Conservation (phyloP, 768 basidiomycete species). For the Podaxis carcinomalis region DNA sequence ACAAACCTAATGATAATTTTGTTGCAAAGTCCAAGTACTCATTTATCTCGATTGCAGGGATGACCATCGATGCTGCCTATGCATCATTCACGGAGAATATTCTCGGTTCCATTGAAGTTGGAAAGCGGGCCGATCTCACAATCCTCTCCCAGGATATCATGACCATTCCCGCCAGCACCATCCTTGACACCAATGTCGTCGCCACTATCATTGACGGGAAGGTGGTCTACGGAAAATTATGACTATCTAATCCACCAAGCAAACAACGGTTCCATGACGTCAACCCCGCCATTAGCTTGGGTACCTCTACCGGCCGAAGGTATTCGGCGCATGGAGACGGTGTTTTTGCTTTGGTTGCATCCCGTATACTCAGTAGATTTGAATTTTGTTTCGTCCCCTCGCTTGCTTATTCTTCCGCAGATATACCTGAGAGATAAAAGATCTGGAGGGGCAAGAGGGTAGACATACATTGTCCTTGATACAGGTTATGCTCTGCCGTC, state of each 20-base stretch:
- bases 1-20: not conserved
- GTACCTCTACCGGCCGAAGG: not conserved
- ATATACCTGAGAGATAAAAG: not conserved
- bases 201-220: slow-evolving; percentile 79
- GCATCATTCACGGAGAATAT: slow-evolving; percentile 75
- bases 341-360: not conserved
- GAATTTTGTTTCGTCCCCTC: not conserved
- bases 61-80: slow-evolving; percentile 86
- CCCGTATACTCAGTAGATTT: not conserved
- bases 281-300: not conserved
- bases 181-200: slow-evolving; percentile 64
- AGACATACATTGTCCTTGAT: not conserved
- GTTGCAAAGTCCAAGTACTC: not conserved
- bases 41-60: slow-evolving; percentile 40
- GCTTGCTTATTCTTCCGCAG: not conserved
- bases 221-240: slow-evolving; percentile 35
- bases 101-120: slow-evolving; percentile 73
- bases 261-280: not conserved
- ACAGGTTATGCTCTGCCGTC: not conserved
- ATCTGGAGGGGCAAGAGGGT: not conserved
- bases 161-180: slow-evolving; percentile 49
- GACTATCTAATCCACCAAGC: not conserved
- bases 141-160: slow-evolving; percentile 82
- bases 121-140: slow-evolving; percentile 85
- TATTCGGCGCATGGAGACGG: not conserved